A percentile compares a stretch with the other conserved stretches of the same genome.
phyloP scores from a whole-genome alignment of 2,329 filamentous ascomycete species.

The Fusarium annulatum region DNA sequence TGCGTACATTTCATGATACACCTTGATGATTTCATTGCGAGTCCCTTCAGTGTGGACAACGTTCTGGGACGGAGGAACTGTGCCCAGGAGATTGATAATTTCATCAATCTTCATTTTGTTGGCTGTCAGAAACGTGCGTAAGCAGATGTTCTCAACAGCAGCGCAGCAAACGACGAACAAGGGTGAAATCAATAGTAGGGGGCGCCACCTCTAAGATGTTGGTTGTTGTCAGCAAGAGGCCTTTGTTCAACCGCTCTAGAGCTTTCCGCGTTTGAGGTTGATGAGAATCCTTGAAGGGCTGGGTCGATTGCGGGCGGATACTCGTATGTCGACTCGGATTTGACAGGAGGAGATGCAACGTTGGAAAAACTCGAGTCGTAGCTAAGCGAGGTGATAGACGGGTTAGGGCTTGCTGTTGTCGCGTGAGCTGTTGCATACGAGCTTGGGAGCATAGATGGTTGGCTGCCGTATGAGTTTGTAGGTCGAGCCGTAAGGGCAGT shows the following conservation, averaged over 20 bases:
- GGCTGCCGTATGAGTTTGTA: constrained; percentile 58
- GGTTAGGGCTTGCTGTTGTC: constrained; percentile 48
- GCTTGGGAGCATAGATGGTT: constrained; percentile 57
- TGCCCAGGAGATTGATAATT: constrained; percentile 72
- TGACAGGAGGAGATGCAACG: constrained; percentile 48
- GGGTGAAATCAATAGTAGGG: constrained; percentile 52
- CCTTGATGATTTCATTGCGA: constrained; percentile 74
- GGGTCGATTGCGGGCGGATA: constrained; percentile 74
- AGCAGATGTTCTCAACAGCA: constrained; percentile 48
- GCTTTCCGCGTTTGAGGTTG: constrained; percentile 35
- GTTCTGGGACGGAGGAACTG: constrained; percentile 65
- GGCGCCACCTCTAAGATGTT: constrained; percentile 64
- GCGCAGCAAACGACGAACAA: constrained; percentile 44
- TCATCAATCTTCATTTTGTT: constrained; percentile 77
- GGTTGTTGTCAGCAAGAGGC: constrained; percentile 44
- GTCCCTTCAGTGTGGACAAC: constrained; percentile 63
- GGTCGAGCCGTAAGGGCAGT: constrained; percentile 43
- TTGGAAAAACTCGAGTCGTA: constrained; percentile 50
- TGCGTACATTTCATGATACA: constrained; percentile 82
- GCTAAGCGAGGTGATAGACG: constrained; percentile 45
- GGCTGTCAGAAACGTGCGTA: constrained; percentile 47
- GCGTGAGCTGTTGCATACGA: constrained; percentile 55
- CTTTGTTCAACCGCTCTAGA: constrained; percentile 46
- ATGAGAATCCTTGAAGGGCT: constrained; percentile 63
- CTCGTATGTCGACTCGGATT: constrained; percentile 60